These are phyloP conservation scores for Moelleriella libera DNA, from an alignment of 2,329 filamentous ascomycete genomes.

Conservation along the genomic window DNA sequence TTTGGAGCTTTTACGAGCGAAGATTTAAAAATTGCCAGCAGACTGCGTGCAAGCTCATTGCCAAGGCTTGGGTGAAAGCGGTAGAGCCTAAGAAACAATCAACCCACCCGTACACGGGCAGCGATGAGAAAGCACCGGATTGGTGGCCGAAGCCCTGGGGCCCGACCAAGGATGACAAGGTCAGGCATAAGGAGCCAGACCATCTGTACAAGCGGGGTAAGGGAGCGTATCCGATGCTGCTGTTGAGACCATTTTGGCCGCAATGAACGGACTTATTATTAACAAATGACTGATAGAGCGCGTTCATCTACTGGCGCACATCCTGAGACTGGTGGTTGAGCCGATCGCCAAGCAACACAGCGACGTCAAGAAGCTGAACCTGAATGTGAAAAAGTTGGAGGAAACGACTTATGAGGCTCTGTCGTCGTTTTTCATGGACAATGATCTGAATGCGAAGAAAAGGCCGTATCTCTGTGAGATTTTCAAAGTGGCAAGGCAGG, in stretches of 20 bases:
- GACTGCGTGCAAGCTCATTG: conserved; percentile 55
- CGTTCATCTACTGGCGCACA: conserved; percentile 43
- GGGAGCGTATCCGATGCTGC: no score
- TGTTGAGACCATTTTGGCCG: no score
- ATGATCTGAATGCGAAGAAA: conserved; percentile 40
- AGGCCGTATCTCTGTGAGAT: conserved; percentile 42
- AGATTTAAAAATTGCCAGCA: conserved; percentile 56
- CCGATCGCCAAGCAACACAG: conserved; percentile 33
- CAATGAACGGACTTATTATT: neutral
- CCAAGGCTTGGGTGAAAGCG: conserved; percentile 62
- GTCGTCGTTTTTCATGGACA: conserved; percentile 43
- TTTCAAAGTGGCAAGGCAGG: conserved; percentile 42
- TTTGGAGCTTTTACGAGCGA: conserved; percentile 46
- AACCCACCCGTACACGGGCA: conserved; percentile 57
- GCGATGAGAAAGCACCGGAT: conserved; percentile 44
- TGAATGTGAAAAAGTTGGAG: conserved; percentile 42
- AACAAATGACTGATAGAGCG: conserved; percentile 29
- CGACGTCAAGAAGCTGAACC: conserved; percentile 35
- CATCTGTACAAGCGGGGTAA: conserved; percentile 55
- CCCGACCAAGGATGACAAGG: conserved; percentile 32
- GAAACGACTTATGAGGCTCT: conserved; percentile 44
- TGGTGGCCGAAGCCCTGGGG: conserved; percentile 53
- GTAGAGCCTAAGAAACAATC: conserved; percentile 69
- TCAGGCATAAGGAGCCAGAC: conserved; percentile 60
- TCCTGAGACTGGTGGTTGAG: conserved; percentile 41